Evolutionary conservation across 805 yeast species (phyloP).

Genomic region (Metschnikowia lochheadii): DNA sequence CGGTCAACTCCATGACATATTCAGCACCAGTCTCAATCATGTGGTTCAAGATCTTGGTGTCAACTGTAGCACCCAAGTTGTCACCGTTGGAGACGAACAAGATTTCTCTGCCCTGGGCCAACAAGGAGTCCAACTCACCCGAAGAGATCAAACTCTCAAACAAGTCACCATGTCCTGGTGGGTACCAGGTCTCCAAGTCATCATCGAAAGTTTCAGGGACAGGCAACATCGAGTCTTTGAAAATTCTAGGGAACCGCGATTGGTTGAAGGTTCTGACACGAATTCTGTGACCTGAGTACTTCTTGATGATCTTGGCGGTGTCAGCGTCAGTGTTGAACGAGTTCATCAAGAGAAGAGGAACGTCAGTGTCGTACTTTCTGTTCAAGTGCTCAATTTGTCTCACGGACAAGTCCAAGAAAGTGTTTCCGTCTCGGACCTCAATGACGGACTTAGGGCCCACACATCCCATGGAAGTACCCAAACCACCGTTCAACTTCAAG

Average conservation of each 20-base stretch:
- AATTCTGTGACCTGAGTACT: constrained; percentile 94
- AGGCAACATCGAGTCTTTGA: constrained; percentile 92
- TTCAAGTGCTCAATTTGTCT: constrained; percentile 96
- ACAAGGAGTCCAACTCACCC: constrained; percentile 85
- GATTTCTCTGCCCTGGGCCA: constrained; percentile 91
- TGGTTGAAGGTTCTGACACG: constrained; percentile 95
- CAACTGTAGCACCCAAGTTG: constrained; percentile 97
- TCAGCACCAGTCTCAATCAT: constrained; percentile 90
- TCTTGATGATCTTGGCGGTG: constrained; percentile 91
- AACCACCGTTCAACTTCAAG: constrained; percentile 93
- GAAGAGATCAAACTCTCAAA: constrained; percentile 85
- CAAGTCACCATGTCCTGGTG: constrained; percentile 99
- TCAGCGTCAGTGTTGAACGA: constrained; percentile 97
- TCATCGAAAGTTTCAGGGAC: constrained; percentile 79
- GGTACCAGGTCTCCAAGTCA: constrained; percentile 87
- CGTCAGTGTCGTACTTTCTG: constrained; percentile 85
- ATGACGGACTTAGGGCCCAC: constrained; percentile 98
- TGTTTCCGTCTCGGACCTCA: constrained; percentile 98
- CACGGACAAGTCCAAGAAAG: constrained; percentile 90
- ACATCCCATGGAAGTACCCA: constrained; percentile 99
- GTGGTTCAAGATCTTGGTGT: constrained; percentile 82
- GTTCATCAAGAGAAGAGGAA: constrained; percentile 95
- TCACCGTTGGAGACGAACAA: constrained; percentile 97
- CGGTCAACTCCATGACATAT: constrained; percentile 97
- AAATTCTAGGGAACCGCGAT: constrained; percentile 95